These are phyloP conservation scores for Phascolomyces articulosus DNA, from an alignment of 371 early-diverging fungal genomes.

Conservation along the genomic window DNA sequence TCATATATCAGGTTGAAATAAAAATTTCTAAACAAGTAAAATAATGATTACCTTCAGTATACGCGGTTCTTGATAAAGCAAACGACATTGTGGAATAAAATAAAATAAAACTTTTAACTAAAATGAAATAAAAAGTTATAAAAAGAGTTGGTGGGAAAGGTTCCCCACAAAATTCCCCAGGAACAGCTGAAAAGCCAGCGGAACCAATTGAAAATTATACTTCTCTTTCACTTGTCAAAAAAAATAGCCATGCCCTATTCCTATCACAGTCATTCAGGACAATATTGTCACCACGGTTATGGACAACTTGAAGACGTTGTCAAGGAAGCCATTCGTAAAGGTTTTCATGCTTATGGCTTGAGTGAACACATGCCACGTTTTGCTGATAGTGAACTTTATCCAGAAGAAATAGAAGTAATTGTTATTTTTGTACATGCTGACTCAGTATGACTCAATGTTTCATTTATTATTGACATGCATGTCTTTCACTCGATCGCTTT, in stretches of 20 bases:
- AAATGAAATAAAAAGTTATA: not conserved
- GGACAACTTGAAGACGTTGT: constrained; percentile 80
- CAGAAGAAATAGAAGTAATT: constrained; percentile 73
- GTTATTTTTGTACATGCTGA: not conserved
- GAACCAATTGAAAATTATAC: not conserved
- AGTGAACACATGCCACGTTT: constrained; percentile 87
- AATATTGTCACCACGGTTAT: constrained; percentile 83
- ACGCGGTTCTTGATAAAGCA: constrained; percentile 11
- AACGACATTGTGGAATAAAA: not conserved
- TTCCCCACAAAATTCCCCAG: too few relatives aligned
- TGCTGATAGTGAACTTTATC: constrained; percentile 71
- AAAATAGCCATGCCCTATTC: constrained; percentile 61
- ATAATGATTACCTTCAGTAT: constrained; percentile 18
- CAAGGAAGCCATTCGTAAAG: constrained; percentile 65
- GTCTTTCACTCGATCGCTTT: not conserved
- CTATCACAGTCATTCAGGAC: constrained; percentile 85
- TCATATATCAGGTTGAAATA: too few relatives aligned
- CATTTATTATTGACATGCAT: not conserved
- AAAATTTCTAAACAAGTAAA: too few relatives aligned
- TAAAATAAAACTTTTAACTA: not conserved
- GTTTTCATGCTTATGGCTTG: constrained; percentile 71
- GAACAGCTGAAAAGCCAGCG: too few relatives aligned
- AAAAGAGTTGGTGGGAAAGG: not conserved
- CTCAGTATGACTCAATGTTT: not conserved
- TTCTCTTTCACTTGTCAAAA: not conserved